Conservation (phyloP, 2,329 filamentous ascomycete genomes). For the Aspergillus sp. region DNA sequence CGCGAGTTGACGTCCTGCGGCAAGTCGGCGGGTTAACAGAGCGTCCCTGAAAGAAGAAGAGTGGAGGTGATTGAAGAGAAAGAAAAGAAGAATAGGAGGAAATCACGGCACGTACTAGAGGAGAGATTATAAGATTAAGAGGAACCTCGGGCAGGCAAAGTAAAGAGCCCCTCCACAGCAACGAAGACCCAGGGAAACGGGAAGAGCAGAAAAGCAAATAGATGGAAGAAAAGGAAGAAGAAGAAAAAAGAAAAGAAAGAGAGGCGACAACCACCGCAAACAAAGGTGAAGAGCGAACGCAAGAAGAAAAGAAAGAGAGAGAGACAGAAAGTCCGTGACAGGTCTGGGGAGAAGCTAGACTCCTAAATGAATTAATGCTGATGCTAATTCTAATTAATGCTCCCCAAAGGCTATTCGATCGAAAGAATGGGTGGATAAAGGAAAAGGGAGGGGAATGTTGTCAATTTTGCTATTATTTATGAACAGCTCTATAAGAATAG, state of each 20-base stretch:
- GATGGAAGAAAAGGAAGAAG: slow-evolving; percentile 1
- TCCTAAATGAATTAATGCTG: no score
- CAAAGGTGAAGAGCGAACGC: slow-evolving; percentile 1
- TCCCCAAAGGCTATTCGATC: no score
- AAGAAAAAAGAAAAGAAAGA: neutral
- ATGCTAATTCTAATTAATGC: no score
- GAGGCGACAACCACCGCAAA: neutral
- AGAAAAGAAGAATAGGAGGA: neutral
- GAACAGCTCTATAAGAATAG: no score
- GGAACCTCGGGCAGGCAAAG: no score
- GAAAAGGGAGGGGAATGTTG: no score
- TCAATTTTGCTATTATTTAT: no score
- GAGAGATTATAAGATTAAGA: no score
- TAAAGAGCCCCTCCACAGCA: no score
- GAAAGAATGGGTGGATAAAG: no score
- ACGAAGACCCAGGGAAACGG: neutral
- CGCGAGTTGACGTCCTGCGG: slow-evolving; percentile 16
- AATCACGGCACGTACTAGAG: no score
- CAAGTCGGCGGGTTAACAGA: slow-evolving; percentile 5
- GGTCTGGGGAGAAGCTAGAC: slow-evolving; percentile 7
- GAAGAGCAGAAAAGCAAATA: slow-evolving; percentile 1
- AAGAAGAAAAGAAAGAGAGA: slow-evolving; percentile 1
- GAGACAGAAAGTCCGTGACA: slow-evolving; percentile 6
- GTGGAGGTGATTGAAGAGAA: neutral
- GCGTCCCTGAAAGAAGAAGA: slow-evolving; percentile 1